Evolutionary conservation across 1,284 basidiomycete species (phyloP).

Genomic region (Tilletiopsis washingtonensis): DNA sequence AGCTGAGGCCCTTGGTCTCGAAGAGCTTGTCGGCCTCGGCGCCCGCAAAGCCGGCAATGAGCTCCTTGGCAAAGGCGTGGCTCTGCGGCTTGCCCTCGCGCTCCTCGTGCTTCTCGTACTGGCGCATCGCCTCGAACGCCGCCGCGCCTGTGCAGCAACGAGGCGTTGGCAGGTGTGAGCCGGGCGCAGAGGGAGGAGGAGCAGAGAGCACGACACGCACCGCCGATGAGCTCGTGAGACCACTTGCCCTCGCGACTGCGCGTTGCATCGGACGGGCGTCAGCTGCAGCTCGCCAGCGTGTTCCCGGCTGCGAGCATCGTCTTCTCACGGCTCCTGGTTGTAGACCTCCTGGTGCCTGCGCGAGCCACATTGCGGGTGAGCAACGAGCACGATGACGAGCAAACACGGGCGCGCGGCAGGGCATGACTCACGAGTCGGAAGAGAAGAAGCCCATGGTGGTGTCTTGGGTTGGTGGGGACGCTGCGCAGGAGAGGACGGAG

Average conservation of each 20-base stretch:
- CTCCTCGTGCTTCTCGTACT: conserved; percentile 39
- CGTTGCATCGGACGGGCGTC: neutral
- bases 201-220: no score
- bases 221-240: conserved; percentile 62
- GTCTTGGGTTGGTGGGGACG: no score
- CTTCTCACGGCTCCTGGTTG: neutral
- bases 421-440: no score
- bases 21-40: conserved; percentile 46
- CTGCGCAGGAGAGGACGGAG: no score
- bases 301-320: neutral
- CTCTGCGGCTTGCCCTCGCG: conserved; percentile 45
- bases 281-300: neutral
- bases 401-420: no score
- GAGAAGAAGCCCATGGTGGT: no score
- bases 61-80: conserved; percentile 50
- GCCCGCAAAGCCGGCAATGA: conserved; percentile 51
- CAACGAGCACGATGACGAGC: no score
- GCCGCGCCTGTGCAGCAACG: no score
- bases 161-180: no score
- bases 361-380: no score
- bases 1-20: conserved; percentile 37
- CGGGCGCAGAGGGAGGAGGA: no score
- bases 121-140: conserved; percentile 37
- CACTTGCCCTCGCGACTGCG: conserved; percentile 28
- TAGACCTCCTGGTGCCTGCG: conserved; percentile 7